Evolutionary conservation across 2,329 filamentous ascomycete species (phyloP), one percentile per base, ranked within the genome.

Genomic region (Monilinia polystroma): DNA sequence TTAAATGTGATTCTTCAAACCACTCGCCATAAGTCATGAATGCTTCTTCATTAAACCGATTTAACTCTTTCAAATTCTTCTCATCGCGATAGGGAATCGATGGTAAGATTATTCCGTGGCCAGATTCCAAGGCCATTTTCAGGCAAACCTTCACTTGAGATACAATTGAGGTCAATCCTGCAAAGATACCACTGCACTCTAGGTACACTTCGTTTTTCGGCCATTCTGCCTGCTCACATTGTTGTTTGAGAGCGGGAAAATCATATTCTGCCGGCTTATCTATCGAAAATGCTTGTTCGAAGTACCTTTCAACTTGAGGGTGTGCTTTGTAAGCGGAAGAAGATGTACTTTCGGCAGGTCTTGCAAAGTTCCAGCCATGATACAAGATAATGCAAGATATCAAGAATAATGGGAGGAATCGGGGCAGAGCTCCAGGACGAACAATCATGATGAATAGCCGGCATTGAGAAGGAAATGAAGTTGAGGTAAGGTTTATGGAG

Each of bases 81-180:
- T 73, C 74, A 68, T 76, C 74, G 53, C 76, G 73, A 41, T 77
- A 70, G 10, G 76, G 77, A 72, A 78, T 78, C 38, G 69, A 63
- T 7, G 77, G 77, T 53, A 78, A 70, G 11, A 78, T 64, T 1
- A 78, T 62, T 58, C 72, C 70, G 2, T 72, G 71, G 20, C 76
- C 76, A 3, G 76, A 69, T 7, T 77, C 76, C 16, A 77, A 57
- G 56, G 76, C 76, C 75, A 77, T 77, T 68, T 78, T 77, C 43
- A 78, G 67, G 66, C 77, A 78, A 32, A 75, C 73, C 69, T 76
- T 78, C 54, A 78, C 67, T 68, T 77, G 75, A 8, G 75, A 77
- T 63, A 78, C 72, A 63, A 78, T 75, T 45, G 70, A 72, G 7
- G 76, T 77, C 57, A 78, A 69, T 35, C 76, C 77, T 12, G 75